Evolutionary conservation across 1,139 yeast species (phyloP).

Genomic region (Pichia sp.): DNA sequence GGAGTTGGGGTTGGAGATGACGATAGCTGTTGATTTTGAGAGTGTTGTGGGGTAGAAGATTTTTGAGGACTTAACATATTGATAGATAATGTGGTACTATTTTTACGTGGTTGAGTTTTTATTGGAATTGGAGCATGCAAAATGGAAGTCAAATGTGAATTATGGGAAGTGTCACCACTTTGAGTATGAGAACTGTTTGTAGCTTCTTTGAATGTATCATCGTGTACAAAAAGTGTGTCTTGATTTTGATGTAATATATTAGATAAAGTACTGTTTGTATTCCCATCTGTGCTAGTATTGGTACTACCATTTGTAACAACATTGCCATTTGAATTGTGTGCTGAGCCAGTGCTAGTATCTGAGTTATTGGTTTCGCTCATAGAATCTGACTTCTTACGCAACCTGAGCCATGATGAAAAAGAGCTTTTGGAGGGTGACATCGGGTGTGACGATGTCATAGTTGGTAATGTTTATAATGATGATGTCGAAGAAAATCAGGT

Average conservation of each 20-base stretch:
- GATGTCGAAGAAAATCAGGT: neutral
- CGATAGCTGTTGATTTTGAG: slow-evolving; percentile 8
- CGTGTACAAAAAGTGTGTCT: neutral
- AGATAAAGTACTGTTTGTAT: neutral
- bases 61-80: slow-evolving; percentile 6
- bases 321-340: neutral
- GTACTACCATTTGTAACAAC: neutral
- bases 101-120: slow-evolving; percentile 3
- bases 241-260: neutral
- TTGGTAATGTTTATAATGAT: no score
- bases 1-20: slow-evolving; percentile 23
- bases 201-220: neutral
- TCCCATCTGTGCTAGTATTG: neutral
- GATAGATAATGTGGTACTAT: slow-evolving; percentile 8
- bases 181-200: neutral
- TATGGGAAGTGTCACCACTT: neutral
- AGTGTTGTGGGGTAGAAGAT: slow-evolving; percentile 2
- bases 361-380: neutral
- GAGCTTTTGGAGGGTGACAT: slow-evolving; percentile 11
- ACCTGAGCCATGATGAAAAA: slow-evolving; percentile 11
- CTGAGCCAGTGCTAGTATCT: neutral
- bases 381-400: slow-evolving; percentile 5
- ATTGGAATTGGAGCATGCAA: slow-evolving; percentile 3
- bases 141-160: neutral
- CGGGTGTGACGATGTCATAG: slow-evolving; percentile 5